Evolutionary conservation across 306 rosid species (phyloP), one percentile per base, ranked within the genome.

Genomic region (Quercus cerris): DNA sequence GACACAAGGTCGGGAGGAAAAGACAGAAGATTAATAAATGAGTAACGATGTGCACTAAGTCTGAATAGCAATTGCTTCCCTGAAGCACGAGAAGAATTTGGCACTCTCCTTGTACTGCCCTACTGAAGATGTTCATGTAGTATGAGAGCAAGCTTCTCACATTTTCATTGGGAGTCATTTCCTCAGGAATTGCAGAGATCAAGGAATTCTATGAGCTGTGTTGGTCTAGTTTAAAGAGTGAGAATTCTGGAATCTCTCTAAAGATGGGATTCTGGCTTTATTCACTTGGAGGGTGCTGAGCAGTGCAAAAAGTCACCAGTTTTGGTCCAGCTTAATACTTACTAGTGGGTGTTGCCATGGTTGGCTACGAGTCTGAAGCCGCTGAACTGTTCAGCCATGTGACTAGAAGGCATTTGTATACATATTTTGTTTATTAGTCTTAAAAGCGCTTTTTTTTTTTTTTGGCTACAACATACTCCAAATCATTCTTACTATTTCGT

Each of bases 1-100:
- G 70, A 51, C 80, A 62, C 51, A 57, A 77, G 71, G 63, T 56
- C 20, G 85, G 78, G 66, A 73, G 80, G 70, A 82, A 83, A 46
- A 78, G 82, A 28, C 73, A 80, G 75, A 76, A 75, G 58, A 62
- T 51, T 58, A 27, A 83, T 41, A 41, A 49, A 68, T 19, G 28
- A 33, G 64, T 27, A 51, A 57, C 80, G 54, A 35, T 28, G 35
- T 56, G 57, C 67, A 33, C 35, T 0, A 44, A 72, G 70, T 71
- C 59, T 76, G 78, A 57, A 59, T 62, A 56, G 22, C 56, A 82
- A 55, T 28, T 33, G 64, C 19, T 70, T 28, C 69, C 28, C 31
- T 59, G 38, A 74, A 79, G 78, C 31, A n/a, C 51, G 62, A 15
- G 11, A 13, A 61, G 64, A 31, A 17, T 31, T 67, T 18, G 72